A percentile compares a stretch with the other conserved stretches of the same genome.
phyloP scores from a whole-genome alignment of 2,329 filamentous ascomycete species.

The Macrophomina phaseolina region DNA sequence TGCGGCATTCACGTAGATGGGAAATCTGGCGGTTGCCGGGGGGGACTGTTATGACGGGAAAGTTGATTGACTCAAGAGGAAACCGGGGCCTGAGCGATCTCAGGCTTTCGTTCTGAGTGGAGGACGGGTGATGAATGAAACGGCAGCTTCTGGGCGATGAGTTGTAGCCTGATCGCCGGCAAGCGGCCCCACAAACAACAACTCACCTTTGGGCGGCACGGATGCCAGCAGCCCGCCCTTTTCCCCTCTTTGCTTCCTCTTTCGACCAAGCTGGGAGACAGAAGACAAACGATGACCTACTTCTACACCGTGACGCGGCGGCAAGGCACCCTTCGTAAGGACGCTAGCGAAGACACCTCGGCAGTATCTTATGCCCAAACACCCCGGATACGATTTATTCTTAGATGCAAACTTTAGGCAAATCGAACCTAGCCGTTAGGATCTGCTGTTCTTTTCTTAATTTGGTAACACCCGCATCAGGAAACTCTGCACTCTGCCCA shows the following conservation, averaged over 20 bases:
- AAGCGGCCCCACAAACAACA: conserved; percentile 7
- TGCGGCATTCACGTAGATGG: not conserved
- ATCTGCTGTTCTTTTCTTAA: not conserved
- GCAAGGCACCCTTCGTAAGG: too few relatives aligned
- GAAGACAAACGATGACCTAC: too few relatives aligned
- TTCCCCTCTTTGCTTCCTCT: not conserved
- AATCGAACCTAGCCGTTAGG: too few relatives aligned
- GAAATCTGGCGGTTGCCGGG: not conserved
- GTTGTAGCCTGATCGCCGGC: conserved; percentile 23
- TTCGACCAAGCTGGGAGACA: not conserved
- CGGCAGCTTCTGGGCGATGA: conserved; percentile 3
- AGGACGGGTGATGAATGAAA: conserved; percentile 9
- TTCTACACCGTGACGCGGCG: too few relatives aligned
- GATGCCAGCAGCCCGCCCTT: not conserved
- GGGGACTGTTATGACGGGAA: not conserved
- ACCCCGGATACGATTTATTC: too few relatives aligned
- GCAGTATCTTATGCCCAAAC: too few relatives aligned
- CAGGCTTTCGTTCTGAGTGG: conserved; percentile 5
- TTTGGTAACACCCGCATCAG: too few relatives aligned
- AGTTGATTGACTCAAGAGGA: conserved; percentile 10
- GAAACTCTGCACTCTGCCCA: too few relatives aligned
- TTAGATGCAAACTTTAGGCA: too few relatives aligned
- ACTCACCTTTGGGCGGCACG: conserved; percentile 7
- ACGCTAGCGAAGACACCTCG: too few relatives aligned
- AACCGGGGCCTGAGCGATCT: conserved; percentile 8